Conservation (phyloP, 495 filamentous ascomycete genomes). For the Talaromyces trachyspermus region DNA sequence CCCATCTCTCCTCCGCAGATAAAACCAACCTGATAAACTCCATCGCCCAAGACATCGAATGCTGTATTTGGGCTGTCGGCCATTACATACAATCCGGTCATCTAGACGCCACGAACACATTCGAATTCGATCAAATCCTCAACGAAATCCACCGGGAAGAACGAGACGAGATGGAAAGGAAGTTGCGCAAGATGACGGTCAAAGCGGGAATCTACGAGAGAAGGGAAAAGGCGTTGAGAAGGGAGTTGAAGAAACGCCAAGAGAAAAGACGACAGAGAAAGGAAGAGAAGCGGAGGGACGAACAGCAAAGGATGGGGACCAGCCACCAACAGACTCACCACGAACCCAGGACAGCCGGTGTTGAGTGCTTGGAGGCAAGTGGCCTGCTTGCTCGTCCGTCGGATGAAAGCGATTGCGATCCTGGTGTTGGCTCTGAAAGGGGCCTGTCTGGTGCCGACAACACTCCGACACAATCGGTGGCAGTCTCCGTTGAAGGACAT, state of each 20-base stretch:
- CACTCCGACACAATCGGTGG: no score
- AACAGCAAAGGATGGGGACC: no score
- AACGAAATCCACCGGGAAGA: neutral
- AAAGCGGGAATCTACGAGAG: constrained; percentile 1
- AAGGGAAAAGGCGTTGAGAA: neutral
- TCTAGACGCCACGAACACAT: neutral
- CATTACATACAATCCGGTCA: neutral
- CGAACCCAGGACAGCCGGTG: no score
- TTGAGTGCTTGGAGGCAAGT: no score
- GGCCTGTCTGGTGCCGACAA: no score
- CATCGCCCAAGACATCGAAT: constrained; percentile 21
- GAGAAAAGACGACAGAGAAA: neutral
- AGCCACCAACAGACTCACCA: no score
- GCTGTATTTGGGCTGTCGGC: constrained; percentile 4
- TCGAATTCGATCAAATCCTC: constrained; percentile 5
- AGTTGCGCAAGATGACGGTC: neutral
- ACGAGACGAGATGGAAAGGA: neutral
- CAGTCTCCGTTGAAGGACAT: no score
- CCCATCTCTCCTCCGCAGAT: constrained; percentile 4
- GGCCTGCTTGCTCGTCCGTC: no score
- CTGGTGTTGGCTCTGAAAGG: no score
- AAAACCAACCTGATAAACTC: constrained; percentile 21
- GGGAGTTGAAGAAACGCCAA: neutral
- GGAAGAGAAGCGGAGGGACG: no score
- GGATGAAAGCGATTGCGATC: no score